A percentile compares a stretch with the other conserved stretches of the same genome.
These are phyloP conservation scores for Sporobolomyces roseus DNA, from an alignment of 768 basidiomycete genomes.

Conservation along the genomic window DNA sequence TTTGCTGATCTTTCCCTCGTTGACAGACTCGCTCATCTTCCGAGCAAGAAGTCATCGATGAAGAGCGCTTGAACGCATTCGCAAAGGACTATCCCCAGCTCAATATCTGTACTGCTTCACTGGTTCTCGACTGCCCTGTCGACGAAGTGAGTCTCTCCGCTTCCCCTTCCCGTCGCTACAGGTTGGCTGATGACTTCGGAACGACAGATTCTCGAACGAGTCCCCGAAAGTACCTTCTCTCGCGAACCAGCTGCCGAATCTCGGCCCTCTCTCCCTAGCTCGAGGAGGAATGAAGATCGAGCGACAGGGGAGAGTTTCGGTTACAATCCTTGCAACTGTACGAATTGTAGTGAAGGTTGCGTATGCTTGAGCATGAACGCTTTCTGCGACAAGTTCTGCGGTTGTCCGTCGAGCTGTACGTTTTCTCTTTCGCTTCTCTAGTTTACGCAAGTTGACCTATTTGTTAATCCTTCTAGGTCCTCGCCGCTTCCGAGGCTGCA, in stretches of 20 bases:
- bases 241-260: too few species aligned
- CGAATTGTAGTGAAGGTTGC: neutral
- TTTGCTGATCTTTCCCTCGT: too few species aligned
- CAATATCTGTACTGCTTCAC: neutral
- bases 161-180: neutral
- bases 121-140: neutral
- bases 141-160: neutral
- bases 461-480: neutral
- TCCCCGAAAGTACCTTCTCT: too few species aligned
- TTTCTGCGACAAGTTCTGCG: constrained; percentile 13
- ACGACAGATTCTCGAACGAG: too few species aligned
- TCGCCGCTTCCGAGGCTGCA: constrained; percentile 1
- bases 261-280: too few species aligned
- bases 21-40: neutral
- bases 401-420: constrained; percentile 6
- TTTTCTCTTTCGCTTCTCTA: neutral
- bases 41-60: too few species aligned
- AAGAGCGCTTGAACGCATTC: neutral
- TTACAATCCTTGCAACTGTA: constrained; percentile 3
- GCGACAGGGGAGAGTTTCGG: neutral
- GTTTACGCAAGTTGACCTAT: neutral
- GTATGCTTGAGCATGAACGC: too few species aligned
- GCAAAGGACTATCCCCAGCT: neutral
- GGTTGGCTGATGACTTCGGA: too few species aligned
- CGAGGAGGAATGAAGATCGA: too few species aligned